Evolutionary conservation across 768 basidiomycete species (phyloP), one percentile per base, ranked within the genome.

Genomic region (Gautieria morchelliformis): DNA sequence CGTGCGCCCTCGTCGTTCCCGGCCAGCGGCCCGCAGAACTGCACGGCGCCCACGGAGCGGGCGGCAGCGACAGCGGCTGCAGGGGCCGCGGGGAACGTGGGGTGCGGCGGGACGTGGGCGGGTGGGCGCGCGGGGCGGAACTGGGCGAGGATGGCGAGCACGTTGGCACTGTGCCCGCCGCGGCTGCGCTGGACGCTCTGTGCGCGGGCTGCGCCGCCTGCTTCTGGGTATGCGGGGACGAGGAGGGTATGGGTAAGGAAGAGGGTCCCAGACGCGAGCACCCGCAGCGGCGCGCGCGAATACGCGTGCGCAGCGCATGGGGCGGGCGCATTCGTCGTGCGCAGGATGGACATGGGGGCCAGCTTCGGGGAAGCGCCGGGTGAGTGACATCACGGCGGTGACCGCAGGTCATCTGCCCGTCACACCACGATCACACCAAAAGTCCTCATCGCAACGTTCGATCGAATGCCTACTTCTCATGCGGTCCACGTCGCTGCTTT

Each of bases 231-330:
- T 14, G 74, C 66, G 20, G 81, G 80, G 4, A 92, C 63, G 40
- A 74, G 73, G 50, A 93, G 77, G 0, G 82, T 84, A 67, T 90
- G 83, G 5, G 87, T 88, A 45, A 87, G 69, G 66, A 92, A 92
- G 41, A 93, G 77, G 10, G 89, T 87, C 14, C 89, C 89, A 12
- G 84, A 83, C 2, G 87, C 86, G 41, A 92, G 78, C 24, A 92
- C 81, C 45, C 88, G 84, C 17, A 57, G 46, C 40, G 56, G 56
- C 19, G 24, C 10, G 7, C 56, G 56, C 17, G 47, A 48, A 48
- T 19, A 39, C 15, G 47, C n/a, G 42, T 46, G 14, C 11, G 37
- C 10, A 8, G 40, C 4, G 19, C 44, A 45, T 19, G n/a, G 19
- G 7, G 6, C 19, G 7, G 22, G 32, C 12, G 46, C 15, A 19